These are phyloP conservation scores for Fusarium mundagurra DNA, from an alignment of 2,329 filamentous ascomycete species.

Conservation along the genomic window DNA sequence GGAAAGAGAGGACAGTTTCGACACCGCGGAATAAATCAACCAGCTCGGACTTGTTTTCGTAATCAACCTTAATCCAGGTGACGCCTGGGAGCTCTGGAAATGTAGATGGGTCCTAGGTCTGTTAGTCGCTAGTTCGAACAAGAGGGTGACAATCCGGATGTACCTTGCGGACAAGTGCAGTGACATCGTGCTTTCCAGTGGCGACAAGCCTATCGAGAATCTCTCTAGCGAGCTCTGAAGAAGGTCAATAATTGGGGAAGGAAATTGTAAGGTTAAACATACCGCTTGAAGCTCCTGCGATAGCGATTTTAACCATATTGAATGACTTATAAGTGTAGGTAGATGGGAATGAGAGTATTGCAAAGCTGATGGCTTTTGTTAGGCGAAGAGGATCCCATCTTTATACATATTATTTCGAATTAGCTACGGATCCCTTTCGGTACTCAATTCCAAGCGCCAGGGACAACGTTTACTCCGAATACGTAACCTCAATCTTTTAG, in stretches of 20 bases:
- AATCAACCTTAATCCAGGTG: background rate
- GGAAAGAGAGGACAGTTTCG: background rate
- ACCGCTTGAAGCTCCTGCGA: conserved; percentile 3
- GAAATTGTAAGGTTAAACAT: rapidly evolving
- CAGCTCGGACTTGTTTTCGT: background rate
- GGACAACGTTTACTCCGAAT: rapidly evolving
- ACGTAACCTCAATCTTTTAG: background rate
- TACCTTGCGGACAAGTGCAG: background rate
- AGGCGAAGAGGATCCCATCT: rapidly evolving
- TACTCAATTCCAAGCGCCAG: rapidly evolving
- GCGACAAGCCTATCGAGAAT: conserved; percentile 3
- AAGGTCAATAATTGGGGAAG: rapidly evolving
- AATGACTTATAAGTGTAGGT: rapidly evolving
- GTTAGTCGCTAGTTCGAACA: rapidly evolving
- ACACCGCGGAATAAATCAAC: background rate
- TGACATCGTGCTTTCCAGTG: background rate
- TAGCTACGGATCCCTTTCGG: rapidly evolving
- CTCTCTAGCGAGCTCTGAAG: background rate
- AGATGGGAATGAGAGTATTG: rapidly evolving
- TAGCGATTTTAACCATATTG: conserved; percentile 7
- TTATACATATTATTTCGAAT: background rate
- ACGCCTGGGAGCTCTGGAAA: background rate
- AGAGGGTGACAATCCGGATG: rapidly evolving
- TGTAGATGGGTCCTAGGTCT: background rate
- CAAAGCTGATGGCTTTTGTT: rapidly evolving